These are phyloP conservation scores for Alternaria brassicae DNA, from an alignment of 2,329 filamentous ascomycete species.

Conservation along the genomic window DNA sequence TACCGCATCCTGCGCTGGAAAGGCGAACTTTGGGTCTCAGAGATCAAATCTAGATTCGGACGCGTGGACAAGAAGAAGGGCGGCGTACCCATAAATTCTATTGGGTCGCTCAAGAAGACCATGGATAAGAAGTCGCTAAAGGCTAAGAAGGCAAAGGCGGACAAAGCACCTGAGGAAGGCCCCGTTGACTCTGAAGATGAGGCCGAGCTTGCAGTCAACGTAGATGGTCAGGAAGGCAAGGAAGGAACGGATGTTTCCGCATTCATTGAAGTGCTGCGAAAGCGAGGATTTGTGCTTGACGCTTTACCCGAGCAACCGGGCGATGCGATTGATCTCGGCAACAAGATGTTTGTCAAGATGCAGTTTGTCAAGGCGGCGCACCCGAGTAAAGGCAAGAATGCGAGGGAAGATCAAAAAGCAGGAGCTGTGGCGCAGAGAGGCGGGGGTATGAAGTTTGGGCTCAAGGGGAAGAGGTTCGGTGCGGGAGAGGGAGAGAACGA, in stretches of 20 bases:
- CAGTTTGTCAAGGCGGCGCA: slow-evolving; percentile 85
- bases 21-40: slow-evolving; percentile 94
- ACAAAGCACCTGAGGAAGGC: slow-evolving; percentile 58
- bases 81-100: slow-evolving; percentile 65
- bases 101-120: slow-evolving; percentile 58
- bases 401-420: slow-evolving; percentile 47
- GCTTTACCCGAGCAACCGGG: slow-evolving; percentile 61
- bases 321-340: slow-evolving; percentile 76
- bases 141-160: slow-evolving; percentile 53
- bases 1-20: slow-evolving; percentile 91
- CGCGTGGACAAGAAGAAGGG: slow-evolving; percentile 61
- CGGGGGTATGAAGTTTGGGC: slow-evolving; percentile 50
- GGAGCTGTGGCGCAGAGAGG: slow-evolving; percentile 48
- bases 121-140: slow-evolving; percentile 31
- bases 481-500: slow-evolving; percentile 46
- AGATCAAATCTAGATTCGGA: slow-evolving; percentile 93
- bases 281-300: slow-evolving; percentile 82
- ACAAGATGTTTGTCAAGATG: slow-evolving; percentile 99
- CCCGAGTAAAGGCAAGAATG: slow-evolving; percentile 78
- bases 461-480: slow-evolving; percentile 15
- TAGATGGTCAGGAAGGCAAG: slow-evolving; percentile 70
- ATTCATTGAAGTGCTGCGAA: slow-evolving; percentile 82
- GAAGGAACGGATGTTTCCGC: slow-evolving; percentile 84
- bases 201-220: slow-evolving; percentile 67
- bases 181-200: slow-evolving; percentile 61